Evolutionary conservation across 305 asterid species (phyloP), one percentile per base, ranked within the genome.

Genomic region (Fraxinus nigra): DNA sequence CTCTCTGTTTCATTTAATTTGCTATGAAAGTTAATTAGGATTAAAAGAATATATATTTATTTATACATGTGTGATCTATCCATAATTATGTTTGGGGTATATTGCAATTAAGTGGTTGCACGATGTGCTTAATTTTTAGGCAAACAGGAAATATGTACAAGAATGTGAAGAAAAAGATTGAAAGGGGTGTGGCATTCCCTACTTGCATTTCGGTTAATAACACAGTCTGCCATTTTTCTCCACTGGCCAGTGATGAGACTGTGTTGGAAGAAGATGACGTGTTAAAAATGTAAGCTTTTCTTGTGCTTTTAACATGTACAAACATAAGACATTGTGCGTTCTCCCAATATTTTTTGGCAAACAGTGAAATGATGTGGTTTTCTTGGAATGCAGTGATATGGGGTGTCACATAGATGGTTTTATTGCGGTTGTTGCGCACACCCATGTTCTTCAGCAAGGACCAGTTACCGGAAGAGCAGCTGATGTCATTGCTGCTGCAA

Each of bases 361-460:
- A 8, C 2, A 35, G 32, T 20, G 28, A 54, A 37, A 28, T 8
- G 3, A 61, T 8, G 32, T 59, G 32, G 1, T 80, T 76, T 28
- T 75, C 26, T 79, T 75, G 84, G 48, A 79, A 40, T 88, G 82
- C 92, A 93, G 96, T 83, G 96, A 92, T 86, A 84, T 92, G 93
- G 97, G 95, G 63, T 92, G 95, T 82, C 97, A 93, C 86, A 92
- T 93, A 75, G 97, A 93, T 89, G 97, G 97, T 16, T 93, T 92
- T 87, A 90, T 93, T 72, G 93, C 97, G 70, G 94, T 90, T 61
- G 96, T 90, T 83, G 97, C 89, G 1, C 97, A 92, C 83, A 92
- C 95, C n/a, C 94, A 92, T 79, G 92, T 89, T 0, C 90, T 93
- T 86, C 93, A 92, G 84, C 84, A 90, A 83, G 97, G 93, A 11